Base-by-base conservation (phyloP, 2,329 filamentous ascomycete species). In the Fusarium sp. region DNA sequence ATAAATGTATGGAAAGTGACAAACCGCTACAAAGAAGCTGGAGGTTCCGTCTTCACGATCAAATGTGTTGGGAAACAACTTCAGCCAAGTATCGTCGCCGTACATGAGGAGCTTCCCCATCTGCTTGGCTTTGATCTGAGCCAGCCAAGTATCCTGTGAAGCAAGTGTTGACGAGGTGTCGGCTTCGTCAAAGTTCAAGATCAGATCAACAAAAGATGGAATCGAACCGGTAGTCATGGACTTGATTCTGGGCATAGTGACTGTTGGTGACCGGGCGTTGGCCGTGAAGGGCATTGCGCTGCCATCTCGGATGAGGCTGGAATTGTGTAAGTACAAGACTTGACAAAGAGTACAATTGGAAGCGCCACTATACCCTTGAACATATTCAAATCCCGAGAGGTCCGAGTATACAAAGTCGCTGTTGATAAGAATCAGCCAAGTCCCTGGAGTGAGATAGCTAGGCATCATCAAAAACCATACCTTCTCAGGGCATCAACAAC, bases 221-320 rank as follows among this genome's bases (percentile, higher is more conserved):
- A 97, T 95, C 2, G 94, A 97, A 59, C 95, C 95, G 2, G 95
- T 98, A 1, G 95, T 99, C 63, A 99, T 93, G 44, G 95, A 93
- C 78, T 99, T 99, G 70, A 99, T 88, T 61, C 94, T 88, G 37
- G 95, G 95, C 95, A 99, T 98, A 15, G 95, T 99, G 60, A 99
- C 94, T 8, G 95, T 99, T 2, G 95, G 95, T 47, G 96, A 93
- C n/a, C 92, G 90, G 15, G 95, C 95, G 82, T 97, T 90, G 31
- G 94, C 94, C 29, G 95, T 99, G 74, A 96, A 99, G 4, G 95
- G 95, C 33, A 98, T 81, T 7, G 95, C 96, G 55, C 84, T 84
- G 56, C 94, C 94, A 75, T 88, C 82, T 70, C 89, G 86, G 72
- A 98, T 96, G 65, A 98, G 82, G 68, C 92, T 96, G 71, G 19